Evolutionary conservation across 345 rosid genomes (phyloP).

Genomic region (Balakata baccata): DNA sequence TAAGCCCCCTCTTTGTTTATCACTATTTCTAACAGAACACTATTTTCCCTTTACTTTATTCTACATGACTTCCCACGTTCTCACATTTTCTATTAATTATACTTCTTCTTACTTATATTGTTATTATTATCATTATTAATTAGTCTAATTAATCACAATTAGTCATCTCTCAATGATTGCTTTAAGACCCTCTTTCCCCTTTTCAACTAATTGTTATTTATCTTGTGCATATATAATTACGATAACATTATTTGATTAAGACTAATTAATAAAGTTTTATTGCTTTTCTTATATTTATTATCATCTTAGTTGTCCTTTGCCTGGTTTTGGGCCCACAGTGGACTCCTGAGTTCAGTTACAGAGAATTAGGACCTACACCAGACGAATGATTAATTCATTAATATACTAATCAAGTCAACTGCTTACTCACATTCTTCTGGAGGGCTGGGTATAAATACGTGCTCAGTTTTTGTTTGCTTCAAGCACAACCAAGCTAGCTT

Average conservation of each 20-base stretch:
- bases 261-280: too few relatives aligned
- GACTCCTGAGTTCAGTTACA: slow-evolving; percentile 46
- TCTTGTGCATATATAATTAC: slow-evolving; percentile 6
- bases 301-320: slow-evolving; percentile 52
- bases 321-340: slow-evolving; percentile 43
- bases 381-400: slow-evolving; percentile 29
- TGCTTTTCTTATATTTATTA: neutral
- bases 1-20: slow-evolving; percentile 20
- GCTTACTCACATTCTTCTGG: slow-evolving; percentile 29
- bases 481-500: slow-evolving; percentile 16
- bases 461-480: slow-evolving; percentile 23
- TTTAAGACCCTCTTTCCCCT: slow-evolving; percentile 11
- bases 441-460: slow-evolving; percentile 33
- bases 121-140: neutral
- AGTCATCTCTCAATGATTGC: slow-evolving; percentile 25
- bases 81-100: slow-evolving; percentile 20
- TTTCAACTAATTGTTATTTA: slow-evolving; percentile 19
- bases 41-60: slow-evolving; percentile 21
- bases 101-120: neutral
- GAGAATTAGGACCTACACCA: slow-evolving; percentile 31
- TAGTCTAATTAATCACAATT: slow-evolving; percentile 16
- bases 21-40: slow-evolving; percentile 12
- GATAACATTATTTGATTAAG: too few relatives aligned
- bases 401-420: slow-evolving; percentile 40
- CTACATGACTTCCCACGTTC: slow-evolving; percentile 43